Conservation (phyloP, 1,284 basidiomycete species). For the Boletellus deceptivus region DNA sequence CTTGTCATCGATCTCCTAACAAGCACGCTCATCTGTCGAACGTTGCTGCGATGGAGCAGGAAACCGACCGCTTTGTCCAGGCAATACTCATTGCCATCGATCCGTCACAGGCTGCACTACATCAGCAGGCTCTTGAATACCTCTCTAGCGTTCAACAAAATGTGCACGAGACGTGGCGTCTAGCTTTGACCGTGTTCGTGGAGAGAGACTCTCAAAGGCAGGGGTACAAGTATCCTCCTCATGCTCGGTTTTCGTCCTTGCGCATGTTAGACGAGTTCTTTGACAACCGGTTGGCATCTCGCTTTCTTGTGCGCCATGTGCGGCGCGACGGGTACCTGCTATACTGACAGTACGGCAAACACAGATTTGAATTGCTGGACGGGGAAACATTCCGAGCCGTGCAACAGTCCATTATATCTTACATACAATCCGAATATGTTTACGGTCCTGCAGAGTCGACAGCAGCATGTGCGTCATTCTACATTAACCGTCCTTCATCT, state of each 20-base stretch:
- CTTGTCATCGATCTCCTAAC: slow-evolving; percentile 17
- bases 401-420: slow-evolving; percentile 67
- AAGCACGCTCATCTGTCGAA: slow-evolving; percentile 7
- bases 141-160: slow-evolving; percentile 77
- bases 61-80: slow-evolving; percentile 74
- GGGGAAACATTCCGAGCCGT: slow-evolving; percentile 67
- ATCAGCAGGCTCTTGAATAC: slow-evolving; percentile 81
- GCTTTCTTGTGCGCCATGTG: not conserved
- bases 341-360: slow-evolving; percentile 7
- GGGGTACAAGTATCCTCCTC: slow-evolving; percentile 61
- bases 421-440: slow-evolving; percentile 80
- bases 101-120: slow-evolving; percentile 63
- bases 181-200: slow-evolving; percentile 73
- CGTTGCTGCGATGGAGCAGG: slow-evolving; percentile 56
- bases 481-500: not conserved
- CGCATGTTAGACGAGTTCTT: slow-evolving; percentile 85
- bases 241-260: slow-evolving; percentile 83
- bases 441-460: slow-evolving; percentile 72
- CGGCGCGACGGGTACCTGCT: not conserved
- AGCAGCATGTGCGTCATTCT: slow-evolving; percentile 61
- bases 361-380: slow-evolving; percentile 69
- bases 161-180: slow-evolving; percentile 72
- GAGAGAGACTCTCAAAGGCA: slow-evolving; percentile 54
- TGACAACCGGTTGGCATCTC: slow-evolving; percentile 69
- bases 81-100: slow-evolving; percentile 84